Conservation (phyloP, 257 asterid species). For the Rauvolfia tetraphylla region DNA sequence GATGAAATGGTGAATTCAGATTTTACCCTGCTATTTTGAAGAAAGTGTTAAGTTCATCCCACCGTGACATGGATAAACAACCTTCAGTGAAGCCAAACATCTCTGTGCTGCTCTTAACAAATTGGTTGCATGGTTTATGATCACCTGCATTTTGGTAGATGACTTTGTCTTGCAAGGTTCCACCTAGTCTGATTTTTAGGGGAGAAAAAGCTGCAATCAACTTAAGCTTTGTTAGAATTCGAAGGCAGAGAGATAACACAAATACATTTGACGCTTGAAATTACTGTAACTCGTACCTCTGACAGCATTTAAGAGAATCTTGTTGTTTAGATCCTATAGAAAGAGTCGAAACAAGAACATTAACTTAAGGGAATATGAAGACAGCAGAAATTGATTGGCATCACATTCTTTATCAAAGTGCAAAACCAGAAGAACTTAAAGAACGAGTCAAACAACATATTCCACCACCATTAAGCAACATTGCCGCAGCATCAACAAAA, state of each 20-base stretch:
- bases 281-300: slow-evolving; percentile 46
- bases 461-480: not conserved
- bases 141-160: slow-evolving; percentile 49
- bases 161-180: slow-evolving; percentile 77
- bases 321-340: slow-evolving; percentile 66
- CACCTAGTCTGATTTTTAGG: slow-evolving; percentile 76
- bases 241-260: not conserved
- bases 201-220: slow-evolving; percentile 73
- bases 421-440: not conserved
- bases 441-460: not conserved
- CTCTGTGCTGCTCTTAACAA: slow-evolving; percentile 35
- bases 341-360: not conserved
- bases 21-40: slow-evolving; percentile 63
- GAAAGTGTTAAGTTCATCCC: slow-evolving; percentile 71
- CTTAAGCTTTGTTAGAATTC: not conserved
- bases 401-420: not conserved
- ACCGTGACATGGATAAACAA: slow-evolving; percentile 73
- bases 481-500: not conserved
- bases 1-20: not conserved
- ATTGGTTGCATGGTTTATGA: slow-evolving; percentile 41
- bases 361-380: not conserved
- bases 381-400: not conserved
- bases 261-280: not conserved
- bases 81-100: slow-evolving; percentile 69
- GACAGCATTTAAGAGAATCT: slow-evolving; percentile 55